Conservation (phyloP, 306 rosid genomes). For the Begonia loranthoides region DNA sequence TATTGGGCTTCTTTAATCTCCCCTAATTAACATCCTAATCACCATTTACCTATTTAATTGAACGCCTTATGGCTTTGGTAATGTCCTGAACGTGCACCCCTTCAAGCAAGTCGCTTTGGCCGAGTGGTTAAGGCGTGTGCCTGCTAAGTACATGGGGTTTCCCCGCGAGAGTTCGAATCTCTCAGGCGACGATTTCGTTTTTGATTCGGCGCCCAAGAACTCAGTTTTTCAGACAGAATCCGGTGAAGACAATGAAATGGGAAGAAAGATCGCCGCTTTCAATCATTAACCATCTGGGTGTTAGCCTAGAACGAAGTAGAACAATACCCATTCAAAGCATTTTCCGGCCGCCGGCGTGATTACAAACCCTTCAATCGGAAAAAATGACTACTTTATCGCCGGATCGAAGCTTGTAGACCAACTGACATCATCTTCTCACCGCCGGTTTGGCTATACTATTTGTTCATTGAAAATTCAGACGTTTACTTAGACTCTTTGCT, state of each 20-base stretch:
- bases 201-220: slow-evolving; percentile 7
- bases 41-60: too few species aligned
- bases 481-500: not conserved
- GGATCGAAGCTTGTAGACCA: slow-evolving; percentile 76
- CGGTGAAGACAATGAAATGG: slow-evolving; percentile 4
- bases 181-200: not conserved
- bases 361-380: slow-evolving; percentile 3
- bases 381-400: slow-evolving; percentile 29
- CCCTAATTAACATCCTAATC: too few species aligned
- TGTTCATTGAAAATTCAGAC: slow-evolving; percentile 1
- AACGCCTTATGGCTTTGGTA: too few species aligned
- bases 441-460: too few species aligned
- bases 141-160: slow-evolving; percentile 7
- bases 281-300: slow-evolving; percentile 9
- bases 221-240: slow-evolving; percentile 11
- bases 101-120: not conserved
- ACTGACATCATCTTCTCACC: slow-evolving; percentile 79
- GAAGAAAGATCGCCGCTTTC: slow-evolving; percentile 12
- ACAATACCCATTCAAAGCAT: slow-evolving; percentile 4
- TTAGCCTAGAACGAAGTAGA: slow-evolving; percentile 12
- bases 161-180: slow-evolving; percentile 6
- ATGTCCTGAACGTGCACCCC: too few species aligned
- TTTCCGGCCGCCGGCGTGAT: slow-evolving; percentile 3
- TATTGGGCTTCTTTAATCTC: too few species aligned
- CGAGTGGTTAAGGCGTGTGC: slow-evolving; percentile 7